Conservation (phyloP, 176 grass and related monocot genomes). For the Guadua angustifolia region DNA sequence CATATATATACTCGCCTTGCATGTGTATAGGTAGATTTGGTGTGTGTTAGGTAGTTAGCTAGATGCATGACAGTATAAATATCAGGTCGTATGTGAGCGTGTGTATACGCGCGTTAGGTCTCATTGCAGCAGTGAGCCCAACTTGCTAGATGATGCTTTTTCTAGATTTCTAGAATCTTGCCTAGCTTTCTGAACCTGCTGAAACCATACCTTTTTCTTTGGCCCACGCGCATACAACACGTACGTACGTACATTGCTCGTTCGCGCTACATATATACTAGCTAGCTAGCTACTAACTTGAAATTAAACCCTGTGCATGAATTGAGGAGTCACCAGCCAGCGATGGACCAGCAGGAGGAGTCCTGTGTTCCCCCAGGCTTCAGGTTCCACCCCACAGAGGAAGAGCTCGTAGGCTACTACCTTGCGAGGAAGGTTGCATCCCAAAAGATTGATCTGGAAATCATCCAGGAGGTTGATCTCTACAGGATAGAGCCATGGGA, state of each 20-base stretch:
- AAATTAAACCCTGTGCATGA: background rate
- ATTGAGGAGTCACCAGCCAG: background rate
- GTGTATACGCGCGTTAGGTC: background rate
- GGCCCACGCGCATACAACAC: background rate
- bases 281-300: background rate
- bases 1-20: background rate
- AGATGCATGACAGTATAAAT: constrained; percentile 14
- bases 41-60: background rate
- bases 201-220: constrained; percentile 12
- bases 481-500: constrained; percentile 86
- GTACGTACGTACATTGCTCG: background rate
- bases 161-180: constrained; percentile 41
- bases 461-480: constrained; percentile 86
- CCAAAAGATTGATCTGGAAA: constrained; percentile 56
- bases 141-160: background rate
- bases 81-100: background rate
- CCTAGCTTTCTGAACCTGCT: background rate
- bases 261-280: background rate
- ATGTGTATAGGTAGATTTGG: background rate
- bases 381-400: constrained; percentile 94
- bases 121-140: constrained; percentile 42
- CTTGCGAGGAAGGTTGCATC: constrained; percentile 64
- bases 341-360: constrained; percentile 51
- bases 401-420: constrained; percentile 92
- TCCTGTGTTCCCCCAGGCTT: constrained; percentile 76